phyloP scores from a whole-genome alignment of 2,329 filamentous ascomycete genomes.

The Trichophyton mentagrophytes region DNA sequence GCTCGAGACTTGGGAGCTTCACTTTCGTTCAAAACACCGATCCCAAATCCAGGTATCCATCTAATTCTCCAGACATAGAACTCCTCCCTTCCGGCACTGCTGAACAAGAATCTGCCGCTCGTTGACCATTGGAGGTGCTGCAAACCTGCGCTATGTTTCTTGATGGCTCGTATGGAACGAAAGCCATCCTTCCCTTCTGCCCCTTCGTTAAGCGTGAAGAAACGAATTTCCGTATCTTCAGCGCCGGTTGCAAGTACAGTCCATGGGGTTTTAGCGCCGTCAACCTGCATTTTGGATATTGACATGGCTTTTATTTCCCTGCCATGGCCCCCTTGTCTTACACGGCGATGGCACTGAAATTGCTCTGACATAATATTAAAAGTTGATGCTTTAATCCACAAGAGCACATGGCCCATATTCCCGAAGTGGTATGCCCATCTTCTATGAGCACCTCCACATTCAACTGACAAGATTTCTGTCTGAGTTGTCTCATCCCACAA shows the following conservation, averaged over 20 bases:
- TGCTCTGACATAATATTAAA: slow-evolving; percentile 36
- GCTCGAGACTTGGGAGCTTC: slow-evolving; percentile 36
- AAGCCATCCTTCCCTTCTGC: slow-evolving; percentile 19
- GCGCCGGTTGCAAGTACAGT: slow-evolving; percentile 52
- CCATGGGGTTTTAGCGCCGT: slow-evolving; percentile 6
- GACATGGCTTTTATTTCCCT: slow-evolving; percentile 64
- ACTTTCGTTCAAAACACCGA: slow-evolving; percentile 43
- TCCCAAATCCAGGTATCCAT: slow-evolving; percentile 39
- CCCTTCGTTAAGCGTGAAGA: slow-evolving; percentile 37
- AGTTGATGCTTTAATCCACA: slow-evolving; percentile 59
- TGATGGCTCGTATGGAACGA: slow-evolving; percentile 51
- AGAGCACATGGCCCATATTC: slow-evolving; percentile 40
- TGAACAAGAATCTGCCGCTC: slow-evolving; percentile 60
- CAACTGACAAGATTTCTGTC: slow-evolving; percentile 55
- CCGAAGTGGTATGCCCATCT: slow-evolving; percentile 49
- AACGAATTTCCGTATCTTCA: slow-evolving; percentile 61
- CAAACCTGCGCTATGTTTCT: slow-evolving; percentile 70
- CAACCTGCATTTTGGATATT: slow-evolving; percentile 22
- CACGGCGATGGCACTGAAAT: slow-evolving; percentile 31
- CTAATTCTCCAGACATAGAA: slow-evolving; percentile 70
- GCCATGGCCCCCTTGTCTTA: slow-evolving; percentile 66
- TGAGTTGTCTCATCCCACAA: slow-evolving; percentile 65
- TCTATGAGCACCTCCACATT: slow-evolving; percentile 76
- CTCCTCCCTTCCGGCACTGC: slow-evolving; percentile 77
- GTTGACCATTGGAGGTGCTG: slow-evolving; percentile 65